phyloP scores from a whole-genome alignment of 345 rosid species.

The Eucalyptus albens region DNA sequence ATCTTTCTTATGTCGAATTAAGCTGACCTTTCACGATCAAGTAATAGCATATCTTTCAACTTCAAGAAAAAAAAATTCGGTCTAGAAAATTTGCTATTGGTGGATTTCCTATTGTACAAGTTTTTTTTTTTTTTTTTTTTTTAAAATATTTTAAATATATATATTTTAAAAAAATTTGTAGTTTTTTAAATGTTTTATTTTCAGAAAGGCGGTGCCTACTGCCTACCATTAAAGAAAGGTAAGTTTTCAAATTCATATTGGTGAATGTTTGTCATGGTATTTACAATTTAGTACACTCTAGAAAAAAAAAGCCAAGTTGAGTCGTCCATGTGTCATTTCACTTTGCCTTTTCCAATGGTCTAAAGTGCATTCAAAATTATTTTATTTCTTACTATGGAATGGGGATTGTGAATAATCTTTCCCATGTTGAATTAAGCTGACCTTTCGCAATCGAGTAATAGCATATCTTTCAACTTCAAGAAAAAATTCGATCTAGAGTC shows the following conservation, averaged over 20 bases:
- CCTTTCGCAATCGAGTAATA: background rate
- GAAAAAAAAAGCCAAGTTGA: background rate
- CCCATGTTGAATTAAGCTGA: background rate
- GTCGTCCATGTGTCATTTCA: background rate
- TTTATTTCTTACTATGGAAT: background rate
- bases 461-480: background rate
- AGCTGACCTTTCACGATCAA: background rate
- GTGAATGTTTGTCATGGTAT: background rate
- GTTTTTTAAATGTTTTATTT: background rate
- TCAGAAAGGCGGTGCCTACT: background rate
- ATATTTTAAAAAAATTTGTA: background rate
- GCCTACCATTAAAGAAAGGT: background rate
- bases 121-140: no score
- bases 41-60: background rate
- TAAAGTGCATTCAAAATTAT: background rate
- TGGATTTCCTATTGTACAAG: background rate
- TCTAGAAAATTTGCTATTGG: background rate
- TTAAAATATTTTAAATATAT: no score
- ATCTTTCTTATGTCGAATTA: background rate
- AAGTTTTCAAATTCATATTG: background rate
- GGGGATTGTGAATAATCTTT: background rate
- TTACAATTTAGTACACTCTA: background rate
- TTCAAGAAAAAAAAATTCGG: no score
- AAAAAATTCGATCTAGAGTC: no score
- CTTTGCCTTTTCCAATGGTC: background rate